A percentile compares a stretch with the other conserved stretches of the same genome.
Conservation (phyloP, 495 filamentous ascomycete genomes). For the Thozetella sp. region DNA sequence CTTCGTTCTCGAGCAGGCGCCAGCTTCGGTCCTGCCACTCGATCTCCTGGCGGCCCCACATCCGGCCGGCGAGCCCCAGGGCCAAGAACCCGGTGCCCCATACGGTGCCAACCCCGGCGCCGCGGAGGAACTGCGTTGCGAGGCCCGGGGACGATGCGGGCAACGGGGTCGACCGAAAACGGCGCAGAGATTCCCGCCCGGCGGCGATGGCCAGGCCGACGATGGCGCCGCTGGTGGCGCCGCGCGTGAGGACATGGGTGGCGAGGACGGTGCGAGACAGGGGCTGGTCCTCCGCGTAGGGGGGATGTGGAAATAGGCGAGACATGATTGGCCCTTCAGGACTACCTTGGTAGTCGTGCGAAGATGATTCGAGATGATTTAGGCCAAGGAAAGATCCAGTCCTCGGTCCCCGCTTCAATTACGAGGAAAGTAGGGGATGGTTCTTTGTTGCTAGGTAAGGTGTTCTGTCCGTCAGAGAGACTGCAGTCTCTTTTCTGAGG, state of each 20-base stretch:
- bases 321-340: too few species aligned
- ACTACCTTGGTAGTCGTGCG: background rate
- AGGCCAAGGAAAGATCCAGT: too few species aligned
- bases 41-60: conserved; percentile 57
- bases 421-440: too few species aligned
- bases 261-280: conserved; percentile 51
- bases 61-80: conserved; percentile 39
- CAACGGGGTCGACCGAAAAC: conserved; percentile 4
- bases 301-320: conserved; percentile 49
- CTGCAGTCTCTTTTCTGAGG: too few species aligned
- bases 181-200: conserved; percentile 7
- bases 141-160: background rate
- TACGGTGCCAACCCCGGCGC: conserved; percentile 28
- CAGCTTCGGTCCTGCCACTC: conserved; percentile 67
- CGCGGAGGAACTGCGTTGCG: conserved; percentile 29
- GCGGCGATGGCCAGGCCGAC: conserved; percentile 33
- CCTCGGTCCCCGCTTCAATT: too few species aligned
- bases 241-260: conserved; percentile 58
- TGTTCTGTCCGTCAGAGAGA: too few species aligned
- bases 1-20: conserved; percentile 54
- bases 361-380: background rate
- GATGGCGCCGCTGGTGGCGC: conserved; percentile 45
- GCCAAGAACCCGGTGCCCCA: conserved; percentile 26
- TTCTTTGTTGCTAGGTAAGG: too few species aligned
- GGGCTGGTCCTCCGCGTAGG: conserved; percentile 65